phyloP scores from a whole-genome alignment of 2,329 filamentous ascomycete species.

The Trichoderma aggressivum region DNA sequence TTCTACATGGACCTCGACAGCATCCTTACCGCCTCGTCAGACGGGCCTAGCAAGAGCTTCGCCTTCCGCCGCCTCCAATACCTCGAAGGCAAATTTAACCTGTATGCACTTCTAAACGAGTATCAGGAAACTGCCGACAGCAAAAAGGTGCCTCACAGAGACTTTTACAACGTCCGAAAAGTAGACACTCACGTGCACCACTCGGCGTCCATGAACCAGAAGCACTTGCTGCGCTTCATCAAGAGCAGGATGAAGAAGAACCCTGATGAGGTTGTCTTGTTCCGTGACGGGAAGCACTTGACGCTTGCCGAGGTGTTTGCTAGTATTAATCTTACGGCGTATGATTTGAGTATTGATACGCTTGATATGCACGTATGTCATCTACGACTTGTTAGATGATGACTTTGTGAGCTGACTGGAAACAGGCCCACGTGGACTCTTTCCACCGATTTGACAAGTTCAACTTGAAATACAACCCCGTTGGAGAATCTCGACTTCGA shows the following conservation, averaged over 20 bases:
- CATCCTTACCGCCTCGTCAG: conserved; percentile 83
- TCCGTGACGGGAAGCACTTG: conserved; percentile 85
- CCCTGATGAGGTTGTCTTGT: conserved; percentile 89
- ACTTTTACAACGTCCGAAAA: conserved; percentile 98
- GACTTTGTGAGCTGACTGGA: neutral
- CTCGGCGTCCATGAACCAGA: conserved; percentile 99
- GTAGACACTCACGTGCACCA: conserved; percentile 99
- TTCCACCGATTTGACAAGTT: conserved; percentile 99
- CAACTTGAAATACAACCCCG: conserved; percentile 97
- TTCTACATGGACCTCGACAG: conserved; percentile 94
- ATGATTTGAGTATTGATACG: conserved; percentile 96
- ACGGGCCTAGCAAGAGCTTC: conserved; percentile 95
- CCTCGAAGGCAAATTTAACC: conserved; percentile 93
- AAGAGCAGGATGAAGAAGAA: conserved; percentile 99
- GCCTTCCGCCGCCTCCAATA: conserved; percentile 93
- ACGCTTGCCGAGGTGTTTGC: conserved; percentile 93
- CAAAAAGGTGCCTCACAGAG: conserved; percentile 94
- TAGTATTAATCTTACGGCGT: conserved; percentile 94
- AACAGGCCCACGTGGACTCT: conserved; percentile 85
- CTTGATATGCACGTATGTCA: conserved; percentile 90
- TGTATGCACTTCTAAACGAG: conserved; percentile 90
- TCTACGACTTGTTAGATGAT: neutral
- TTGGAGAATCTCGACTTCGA: conserved; percentile 89
- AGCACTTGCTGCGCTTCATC: conserved; percentile 95
- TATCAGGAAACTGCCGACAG: conserved; percentile 98